Evolutionary conservation across 192 early-diverging fungal species (phyloP).

Genomic region (Rhizoclosmatium sp.): DNA sequence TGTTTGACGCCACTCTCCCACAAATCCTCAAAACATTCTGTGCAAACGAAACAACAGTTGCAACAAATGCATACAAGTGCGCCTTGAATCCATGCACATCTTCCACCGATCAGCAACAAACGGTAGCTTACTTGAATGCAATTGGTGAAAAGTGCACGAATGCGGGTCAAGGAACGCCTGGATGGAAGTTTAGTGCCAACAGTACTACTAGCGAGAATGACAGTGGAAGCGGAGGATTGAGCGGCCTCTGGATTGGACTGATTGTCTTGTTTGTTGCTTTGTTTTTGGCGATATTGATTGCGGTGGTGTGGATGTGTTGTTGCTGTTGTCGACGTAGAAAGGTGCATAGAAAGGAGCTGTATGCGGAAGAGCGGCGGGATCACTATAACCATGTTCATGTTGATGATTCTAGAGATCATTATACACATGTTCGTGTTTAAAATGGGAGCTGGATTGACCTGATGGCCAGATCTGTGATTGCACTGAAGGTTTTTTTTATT

Average conservation of each 20-base stretch:
- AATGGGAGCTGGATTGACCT: no score
- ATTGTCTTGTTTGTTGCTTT: neutral
- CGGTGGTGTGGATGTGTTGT: neutral
- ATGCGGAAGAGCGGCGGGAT: neutral
- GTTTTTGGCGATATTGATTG: neutral
- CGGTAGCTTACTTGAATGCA: neutral
- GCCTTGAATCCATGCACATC: neutral
- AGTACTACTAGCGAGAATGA: neutral
- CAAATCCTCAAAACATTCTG: neutral
- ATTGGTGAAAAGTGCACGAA: neutral
- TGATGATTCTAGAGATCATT: no score
- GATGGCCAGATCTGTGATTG: no score
- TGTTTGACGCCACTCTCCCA: neutral
- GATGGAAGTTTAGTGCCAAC: neutral
- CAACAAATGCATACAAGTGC: neutral
- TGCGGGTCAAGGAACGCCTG: neutral
- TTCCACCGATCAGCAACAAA: neutral
- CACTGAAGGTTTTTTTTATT: no score
- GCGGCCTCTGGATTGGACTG: neutral
- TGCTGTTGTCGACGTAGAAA: neutral
- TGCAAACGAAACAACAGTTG: neutral
- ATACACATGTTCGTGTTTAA: no score
- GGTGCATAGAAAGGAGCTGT: neutral
- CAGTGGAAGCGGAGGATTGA: neutral
- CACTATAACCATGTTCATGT: neutral